Conservation (phyloP, 2,329 filamentous ascomycete species). For the Dothideomycetes sp. region DNA sequence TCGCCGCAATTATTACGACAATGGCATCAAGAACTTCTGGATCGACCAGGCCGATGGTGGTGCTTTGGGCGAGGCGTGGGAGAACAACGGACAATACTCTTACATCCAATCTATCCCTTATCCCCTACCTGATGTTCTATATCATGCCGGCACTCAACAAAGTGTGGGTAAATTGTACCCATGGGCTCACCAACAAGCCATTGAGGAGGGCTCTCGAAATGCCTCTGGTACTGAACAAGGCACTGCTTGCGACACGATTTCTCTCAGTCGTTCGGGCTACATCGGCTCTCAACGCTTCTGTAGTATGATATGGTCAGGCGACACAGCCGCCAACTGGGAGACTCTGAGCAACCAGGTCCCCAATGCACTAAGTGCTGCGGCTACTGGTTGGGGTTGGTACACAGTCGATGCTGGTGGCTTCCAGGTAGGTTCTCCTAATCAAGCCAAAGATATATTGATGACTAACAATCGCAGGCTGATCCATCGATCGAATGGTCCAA, state of each 20-base stretch:
- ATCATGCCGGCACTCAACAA: constrained; percentile 24
- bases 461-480: constrained; percentile 16
- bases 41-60: constrained; percentile 30
- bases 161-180: constrained; percentile 25
- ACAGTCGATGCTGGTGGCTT: constrained; percentile 26
- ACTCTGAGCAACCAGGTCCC: constrained; percentile 23
- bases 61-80: constrained; percentile 29
- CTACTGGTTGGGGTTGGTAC: constrained; percentile 25
- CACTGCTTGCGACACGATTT: constrained; percentile 21
- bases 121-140: constrained; percentile 22
- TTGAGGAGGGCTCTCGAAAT: constrained; percentile 25
- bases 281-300: constrained; percentile 27
- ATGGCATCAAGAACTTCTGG: constrained; percentile 28
- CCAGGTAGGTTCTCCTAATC: constrained; percentile 13
- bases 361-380: constrained; percentile 21
- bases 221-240: constrained; percentile 21
- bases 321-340: constrained; percentile 24
- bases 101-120: constrained; percentile 26
- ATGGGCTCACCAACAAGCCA: constrained; percentile 24
- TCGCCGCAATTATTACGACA: constrained; percentile 25
- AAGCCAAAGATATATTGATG: too few species aligned
- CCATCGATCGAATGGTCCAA: constrained; percentile 27
- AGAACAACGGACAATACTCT: constrained; percentile 28
- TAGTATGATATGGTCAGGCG: constrained; percentile 26
- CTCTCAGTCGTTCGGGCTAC: constrained; percentile 23